Evolutionary conservation across 768 basidiomycete genomes (phyloP).

Genomic region (Sporobolomyces roseus): DNA sequence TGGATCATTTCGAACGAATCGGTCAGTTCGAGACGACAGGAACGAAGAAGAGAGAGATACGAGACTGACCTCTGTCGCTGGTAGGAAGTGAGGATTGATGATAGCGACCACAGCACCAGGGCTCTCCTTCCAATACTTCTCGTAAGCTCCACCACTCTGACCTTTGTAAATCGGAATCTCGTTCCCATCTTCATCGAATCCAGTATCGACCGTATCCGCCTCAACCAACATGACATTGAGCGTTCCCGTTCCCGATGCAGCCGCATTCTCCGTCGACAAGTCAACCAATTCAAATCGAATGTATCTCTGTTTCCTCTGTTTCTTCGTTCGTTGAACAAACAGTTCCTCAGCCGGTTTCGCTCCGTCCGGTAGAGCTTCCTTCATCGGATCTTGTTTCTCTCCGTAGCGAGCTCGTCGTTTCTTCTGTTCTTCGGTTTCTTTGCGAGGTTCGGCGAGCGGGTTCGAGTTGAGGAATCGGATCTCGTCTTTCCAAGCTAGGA

Average conservation of each 20-base stretch:
- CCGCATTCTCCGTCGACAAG: conserved; percentile 60
- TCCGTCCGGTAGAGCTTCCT: conserved; percentile 26
- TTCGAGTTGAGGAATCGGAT: conserved; percentile 53
- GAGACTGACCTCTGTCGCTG: conserved; percentile 46
- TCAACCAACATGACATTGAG: conserved; percentile 83
- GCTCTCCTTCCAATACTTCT: conserved; percentile 73
- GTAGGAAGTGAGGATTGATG: conserved; percentile 78
- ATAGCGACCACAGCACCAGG: conserved; percentile 88
- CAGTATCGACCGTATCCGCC: conserved; percentile 59
- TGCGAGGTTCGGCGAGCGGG: conserved; percentile 6
- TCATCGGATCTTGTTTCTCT: conserved; percentile 32
- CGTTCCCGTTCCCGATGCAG: conserved; percentile 74
- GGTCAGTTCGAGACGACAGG: conserved; percentile 43
- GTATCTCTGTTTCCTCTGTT: conserved; percentile 64
- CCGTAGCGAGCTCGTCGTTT: conserved; percentile 57
- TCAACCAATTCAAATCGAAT: conserved; percentile 80
- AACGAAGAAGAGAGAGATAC: not conserved
- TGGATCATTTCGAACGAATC: conserved; percentile 59
- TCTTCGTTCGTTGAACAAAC: not conserved
- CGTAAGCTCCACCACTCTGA: conserved; percentile 88
- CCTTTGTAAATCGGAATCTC: conserved; percentile 67
- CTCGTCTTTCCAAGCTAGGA: conserved; percentile 83
- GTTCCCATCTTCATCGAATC: conserved; percentile 57
- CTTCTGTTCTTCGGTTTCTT: conserved; percentile 45
- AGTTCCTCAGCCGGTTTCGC: conserved; percentile 46